Conservation (phyloP, 495 filamentous ascomycete genomes). For the Penicillium lagena region DNA sequence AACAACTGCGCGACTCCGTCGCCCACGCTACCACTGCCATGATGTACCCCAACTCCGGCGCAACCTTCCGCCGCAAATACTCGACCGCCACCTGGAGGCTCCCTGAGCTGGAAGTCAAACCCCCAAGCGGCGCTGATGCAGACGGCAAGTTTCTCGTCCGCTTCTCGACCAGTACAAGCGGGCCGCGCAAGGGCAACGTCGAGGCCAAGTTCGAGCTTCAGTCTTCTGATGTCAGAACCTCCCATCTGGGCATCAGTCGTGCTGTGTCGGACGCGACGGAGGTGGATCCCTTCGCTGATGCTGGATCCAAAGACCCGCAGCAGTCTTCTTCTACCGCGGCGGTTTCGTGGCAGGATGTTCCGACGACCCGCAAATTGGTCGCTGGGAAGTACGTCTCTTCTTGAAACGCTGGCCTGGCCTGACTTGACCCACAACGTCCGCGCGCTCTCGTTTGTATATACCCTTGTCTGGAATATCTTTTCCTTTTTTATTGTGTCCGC, state of each 20-base stretch:
- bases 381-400: slow-evolving; percentile 66
- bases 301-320: slow-evolving; percentile 29
- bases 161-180: slow-evolving; percentile 67
- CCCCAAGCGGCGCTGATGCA: slow-evolving; percentile 16
- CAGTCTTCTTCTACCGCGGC: slow-evolving; percentile 13
- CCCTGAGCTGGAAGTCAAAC: slow-evolving; percentile 64
- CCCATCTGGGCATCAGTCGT: slow-evolving; percentile 53
- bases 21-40: slow-evolving; percentile 38
- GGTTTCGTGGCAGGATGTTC: slow-evolving; percentile 66
- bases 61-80: slow-evolving; percentile 77
- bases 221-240: slow-evolving; percentile 44
- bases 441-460: slow-evolving; percentile 8
- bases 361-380: slow-evolving; percentile 62
- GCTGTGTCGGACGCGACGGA: slow-evolving; percentile 22
- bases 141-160: slow-evolving; percentile 72
- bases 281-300: slow-evolving; percentile 65
- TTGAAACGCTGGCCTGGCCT: slow-evolving; percentile 7
- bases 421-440: not conserved
- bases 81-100: slow-evolving; percentile 86
- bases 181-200: slow-evolving; percentile 67
- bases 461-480: slow-evolving; percentile 2
- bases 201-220: slow-evolving; percentile 78
- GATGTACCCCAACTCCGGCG: slow-evolving; percentile 43
- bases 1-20: slow-evolving; percentile 37
- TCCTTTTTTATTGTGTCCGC: not conserved